Conservation (phyloP, 2,329 filamentous ascomycete genomes). For the Rhynchosporium graminicola region DNA sequence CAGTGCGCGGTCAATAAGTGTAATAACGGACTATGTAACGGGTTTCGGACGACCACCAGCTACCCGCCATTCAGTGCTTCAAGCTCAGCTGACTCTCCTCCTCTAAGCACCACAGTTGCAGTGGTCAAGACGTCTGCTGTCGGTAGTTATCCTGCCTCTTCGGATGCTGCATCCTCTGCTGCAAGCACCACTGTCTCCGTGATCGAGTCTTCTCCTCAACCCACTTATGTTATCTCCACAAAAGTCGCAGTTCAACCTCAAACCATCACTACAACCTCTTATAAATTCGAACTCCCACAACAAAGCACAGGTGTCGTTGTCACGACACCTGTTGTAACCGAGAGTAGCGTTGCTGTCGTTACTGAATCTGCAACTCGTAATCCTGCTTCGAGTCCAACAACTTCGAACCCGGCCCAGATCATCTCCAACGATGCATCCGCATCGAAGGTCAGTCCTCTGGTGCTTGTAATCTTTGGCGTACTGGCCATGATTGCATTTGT, state of each 20-base stretch:
- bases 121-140: too few species aligned
- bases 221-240: too few species aligned
- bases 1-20: conserved; percentile 29
- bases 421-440: conserved; percentile 1
- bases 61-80: neutral
- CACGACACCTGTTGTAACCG: neutral
- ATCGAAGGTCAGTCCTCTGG: neutral
- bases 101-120: too few species aligned
- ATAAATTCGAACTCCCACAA: neutral
- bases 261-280: neutral
- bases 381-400: neutral
- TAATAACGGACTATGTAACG: conserved; percentile 21
- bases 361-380: neutral
- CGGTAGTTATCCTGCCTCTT: neutral
- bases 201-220: neutral
- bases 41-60: conserved; percentile 2
- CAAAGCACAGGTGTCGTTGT: neutral
- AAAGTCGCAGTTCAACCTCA: too few species aligned
- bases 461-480: neutral
- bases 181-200: neutral
- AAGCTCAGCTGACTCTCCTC: too few species aligned
- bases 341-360: neutral
- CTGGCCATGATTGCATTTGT: neutral
- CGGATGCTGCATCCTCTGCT: neutral
- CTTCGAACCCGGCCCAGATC: neutral